Base-by-base conservation (phyloP, 2,329 filamentous ascomycete species). In the Aspergillus niger region DNA sequence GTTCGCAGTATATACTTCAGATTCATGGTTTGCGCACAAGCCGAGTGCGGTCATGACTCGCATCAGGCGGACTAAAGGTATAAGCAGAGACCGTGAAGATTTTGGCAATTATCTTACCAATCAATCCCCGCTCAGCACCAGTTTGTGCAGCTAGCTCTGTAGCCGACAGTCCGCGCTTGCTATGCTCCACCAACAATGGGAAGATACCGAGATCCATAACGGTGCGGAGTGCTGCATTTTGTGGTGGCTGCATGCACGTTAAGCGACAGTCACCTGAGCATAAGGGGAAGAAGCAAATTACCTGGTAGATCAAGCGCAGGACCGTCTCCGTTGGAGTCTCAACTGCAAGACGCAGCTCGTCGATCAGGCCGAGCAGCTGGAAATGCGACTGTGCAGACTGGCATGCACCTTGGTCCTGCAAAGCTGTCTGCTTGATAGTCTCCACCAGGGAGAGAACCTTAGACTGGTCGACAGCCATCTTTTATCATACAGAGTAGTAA, bases 271-370 rank as follows among this genome's bases (percentile, higher is more conserved):
- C 8, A 30, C 41, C n/a, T 32, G 17, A 20, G 43, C 39, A 20
- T 15, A 28, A 52, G 10, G 44, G 50, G 32, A 11, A 53, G 6
- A n/a, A 49, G n/a, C 11, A 36, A 13, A 4, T 3, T 67, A 75
- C 73, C 66, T 75, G 72, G 58, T 74, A 75, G 28, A 74, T 72
- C 11, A 74, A 41, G 6, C 73, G 70, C 47, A 71, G 62, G 5
- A 73, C 62, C 1, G 72, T 73, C 59, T 76, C 73, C 2, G 67
- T 65, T 5, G 73, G 73, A 1, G 71, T 72, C 63, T 76, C 73
- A 15, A 72, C 68, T 0, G 65, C 68, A 36, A 70, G 61, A 24
- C 62, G 65, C 13, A 76, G 50, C 48, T 71, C 64, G 28, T 72
- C 69, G 32, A 75, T 68, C 30, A 71, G 63, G 8, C 61, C 64